These are phyloP conservation scores for Mollisia scopiformis DNA, from an alignment of 2,329 filamentous ascomycete genomes.

Conservation along the genomic window DNA sequence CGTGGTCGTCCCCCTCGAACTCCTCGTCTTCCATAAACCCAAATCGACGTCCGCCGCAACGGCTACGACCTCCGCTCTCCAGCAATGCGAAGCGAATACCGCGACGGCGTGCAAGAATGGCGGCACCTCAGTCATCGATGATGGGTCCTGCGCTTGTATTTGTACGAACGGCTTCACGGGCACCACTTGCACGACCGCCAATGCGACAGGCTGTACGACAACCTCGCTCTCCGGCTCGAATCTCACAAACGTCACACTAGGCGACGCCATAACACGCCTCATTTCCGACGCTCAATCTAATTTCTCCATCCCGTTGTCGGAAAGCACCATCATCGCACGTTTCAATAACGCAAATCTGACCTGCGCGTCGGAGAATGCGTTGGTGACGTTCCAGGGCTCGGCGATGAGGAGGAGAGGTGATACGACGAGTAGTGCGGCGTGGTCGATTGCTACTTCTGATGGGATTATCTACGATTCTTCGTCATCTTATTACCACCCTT, in stretches of 20 bases:
- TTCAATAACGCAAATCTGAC: constrained; percentile 78
- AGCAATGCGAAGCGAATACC: constrained; percentile 59
- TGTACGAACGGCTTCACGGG: constrained; percentile 88
- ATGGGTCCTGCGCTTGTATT: constrained; percentile 78
- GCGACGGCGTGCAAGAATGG: constrained; percentile 72
- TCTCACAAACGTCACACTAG: constrained; percentile 74
- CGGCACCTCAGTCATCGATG: constrained; percentile 72
- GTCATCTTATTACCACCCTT: no score
- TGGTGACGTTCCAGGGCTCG: constrained; percentile 78
- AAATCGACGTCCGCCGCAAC: constrained; percentile 39
- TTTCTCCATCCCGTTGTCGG: constrained; percentile 77
- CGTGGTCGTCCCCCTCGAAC: constrained; percentile 74
- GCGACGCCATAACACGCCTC: constrained; percentile 75
- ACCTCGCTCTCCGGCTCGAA: constrained; percentile 42
- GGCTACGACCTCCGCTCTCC: constrained; percentile 7
- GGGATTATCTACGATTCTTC: constrained; percentile 12
- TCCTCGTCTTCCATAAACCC: constrained; percentile 61
- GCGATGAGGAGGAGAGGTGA: neutral
- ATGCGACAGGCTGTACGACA: constrained; percentile 58
- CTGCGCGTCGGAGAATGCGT: constrained; percentile 82
- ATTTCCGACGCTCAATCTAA: constrained; percentile 66
- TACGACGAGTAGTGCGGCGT: neutral
- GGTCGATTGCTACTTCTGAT: neutral
- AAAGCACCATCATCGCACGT: constrained; percentile 70
- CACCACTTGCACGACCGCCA: constrained; percentile 54